Base-by-base conservation (phyloP, 2,329 filamentous ascomycete genomes). In the Aspergillus sp. region DNA sequence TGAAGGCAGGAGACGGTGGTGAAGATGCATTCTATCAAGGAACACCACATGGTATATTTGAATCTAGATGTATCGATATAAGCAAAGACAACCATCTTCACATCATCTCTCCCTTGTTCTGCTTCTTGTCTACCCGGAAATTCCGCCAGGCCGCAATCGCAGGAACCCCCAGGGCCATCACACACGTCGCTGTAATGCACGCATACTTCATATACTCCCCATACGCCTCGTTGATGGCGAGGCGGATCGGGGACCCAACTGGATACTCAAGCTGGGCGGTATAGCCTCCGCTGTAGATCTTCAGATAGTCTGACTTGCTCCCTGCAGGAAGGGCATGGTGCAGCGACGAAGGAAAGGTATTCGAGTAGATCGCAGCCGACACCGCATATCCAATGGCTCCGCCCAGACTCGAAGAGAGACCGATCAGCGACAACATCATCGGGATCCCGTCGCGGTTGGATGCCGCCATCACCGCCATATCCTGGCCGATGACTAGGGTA, bases 381-480 rank as follows among this genome's bases (percentile, higher is more conserved):
- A 80, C 4, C 1, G 51, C 49, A 17, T 38, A 57, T 25, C 71
- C 71, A n/a, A 72, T 65, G 2, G 70, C 63, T 3, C 65, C 64
- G 2, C 71, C 71, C 4, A 74, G 50, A 31, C 59, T 71, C 20
- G 60, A 57, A 54, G 63, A 68, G 10, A 74, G 54, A 10, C 66
- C 64, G 23, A 73, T 51, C 16, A 73, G 50, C 7, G 71, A 67
- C 14, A 74, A 62, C 57, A 72, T 64, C 64, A 72, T 68, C 11
- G 81, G 80, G 7, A 83, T 71, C 40, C 82, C 75, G 49, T 79
- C 74, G 46, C 83, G 81, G 52, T 76, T 76, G 14, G 79, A 77
- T 3, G 79, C 77, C 0, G 79, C 74, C 65, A 85, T 80, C 31
- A 85, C 77, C 4, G 82, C 80, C 57, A 86, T 78, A 57, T 86